phyloP scores from a whole-genome alignment of 768 basidiomycete genomes.

The Auriscalpium vulgare region DNA sequence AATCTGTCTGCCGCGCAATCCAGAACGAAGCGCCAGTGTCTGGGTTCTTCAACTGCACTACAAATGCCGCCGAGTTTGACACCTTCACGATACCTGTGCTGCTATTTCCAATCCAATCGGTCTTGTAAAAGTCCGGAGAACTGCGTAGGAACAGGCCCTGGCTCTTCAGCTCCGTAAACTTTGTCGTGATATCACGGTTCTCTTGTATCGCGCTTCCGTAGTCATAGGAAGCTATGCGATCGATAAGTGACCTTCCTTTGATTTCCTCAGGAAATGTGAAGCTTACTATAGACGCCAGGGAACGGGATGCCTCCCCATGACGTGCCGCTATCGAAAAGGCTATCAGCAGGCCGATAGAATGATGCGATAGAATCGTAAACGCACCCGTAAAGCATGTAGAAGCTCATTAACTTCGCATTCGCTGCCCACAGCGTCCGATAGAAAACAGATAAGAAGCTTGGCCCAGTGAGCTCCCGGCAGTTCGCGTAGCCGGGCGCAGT shows the following conservation, averaged over 20 bases:
- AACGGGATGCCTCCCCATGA: slow-evolving; percentile 80
- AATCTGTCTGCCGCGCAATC: slow-evolving; percentile 58
- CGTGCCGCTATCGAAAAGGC: slow-evolving; percentile 48
- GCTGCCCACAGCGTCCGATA: slow-evolving; percentile 71
- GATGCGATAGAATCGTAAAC: not conserved
- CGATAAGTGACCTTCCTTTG: not conserved
- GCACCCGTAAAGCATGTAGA: slow-evolving; percentile 82
- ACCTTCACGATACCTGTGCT: slow-evolving; percentile 37
- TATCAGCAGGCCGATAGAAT: not conserved
- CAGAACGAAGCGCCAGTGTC: slow-evolving; percentile 62
- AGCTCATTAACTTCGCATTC: slow-evolving; percentile 76
- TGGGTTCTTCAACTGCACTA: slow-evolving; percentile 60
- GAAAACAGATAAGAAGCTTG: slow-evolving; percentile 74
- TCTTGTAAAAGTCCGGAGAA: slow-evolving; percentile 74
- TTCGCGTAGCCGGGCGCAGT: slow-evolving; percentile 60
- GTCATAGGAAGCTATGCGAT: slow-evolving; percentile 53
- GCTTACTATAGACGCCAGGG: slow-evolving; percentile 58
- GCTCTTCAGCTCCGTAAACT: slow-evolving; percentile 72
- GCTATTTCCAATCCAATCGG: slow-evolving; percentile 62
- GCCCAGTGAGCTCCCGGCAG: slow-evolving; percentile 60
- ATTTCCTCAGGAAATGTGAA: not conserved
- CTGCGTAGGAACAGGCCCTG: slow-evolving; percentile 75
- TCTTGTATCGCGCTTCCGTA: slow-evolving; percentile 72
- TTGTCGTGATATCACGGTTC: slow-evolving; percentile 53
- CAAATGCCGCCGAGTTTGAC: slow-evolving; percentile 43